phyloP scores from a whole-genome alignment of 75 land plant genomes.

The Cupressus sempervirens region DNA sequence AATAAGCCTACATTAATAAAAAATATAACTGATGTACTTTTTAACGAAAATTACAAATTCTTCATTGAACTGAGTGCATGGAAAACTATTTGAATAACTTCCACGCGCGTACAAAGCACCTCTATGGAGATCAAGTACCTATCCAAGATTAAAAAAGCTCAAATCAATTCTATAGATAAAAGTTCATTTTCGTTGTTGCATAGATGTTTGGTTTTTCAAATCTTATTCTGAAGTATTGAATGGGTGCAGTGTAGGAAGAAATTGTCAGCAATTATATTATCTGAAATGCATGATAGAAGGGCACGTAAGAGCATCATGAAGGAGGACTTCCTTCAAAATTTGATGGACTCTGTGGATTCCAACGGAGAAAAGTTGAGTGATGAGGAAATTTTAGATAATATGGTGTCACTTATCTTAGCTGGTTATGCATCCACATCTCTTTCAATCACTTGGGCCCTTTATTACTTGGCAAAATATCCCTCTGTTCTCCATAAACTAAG shows the following conservation, averaged over 20 bases:
- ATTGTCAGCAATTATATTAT: background rate
- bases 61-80: too few species aligned
- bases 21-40: too few species aligned
- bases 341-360: slow-evolving; percentile 17
- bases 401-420: slow-evolving; percentile 25
- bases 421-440: slow-evolving; percentile 29
- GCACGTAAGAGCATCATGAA: background rate
- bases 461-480: slow-evolving; percentile 33
- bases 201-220: too few species aligned
- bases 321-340: slow-evolving; percentile 1
- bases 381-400: slow-evolving; percentile 32
- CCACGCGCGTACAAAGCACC: too few species aligned
- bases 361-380: slow-evolving; percentile 26
- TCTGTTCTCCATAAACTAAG: slow-evolving; percentile 6
- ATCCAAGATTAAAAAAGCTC: too few species aligned
- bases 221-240: background rate
- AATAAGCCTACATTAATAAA: too few species aligned
- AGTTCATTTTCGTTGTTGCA: too few species aligned
- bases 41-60: too few species aligned
- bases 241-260: background rate
- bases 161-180: too few species aligned
- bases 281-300: background rate
- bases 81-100: too few species aligned
- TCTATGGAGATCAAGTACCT: too few species aligned
- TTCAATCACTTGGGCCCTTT: slow-evolving; percentile 31